Base-by-base conservation (phyloP, 2,329 filamentous ascomycete genomes). In the Arthrinium phaeospermum region DNA sequence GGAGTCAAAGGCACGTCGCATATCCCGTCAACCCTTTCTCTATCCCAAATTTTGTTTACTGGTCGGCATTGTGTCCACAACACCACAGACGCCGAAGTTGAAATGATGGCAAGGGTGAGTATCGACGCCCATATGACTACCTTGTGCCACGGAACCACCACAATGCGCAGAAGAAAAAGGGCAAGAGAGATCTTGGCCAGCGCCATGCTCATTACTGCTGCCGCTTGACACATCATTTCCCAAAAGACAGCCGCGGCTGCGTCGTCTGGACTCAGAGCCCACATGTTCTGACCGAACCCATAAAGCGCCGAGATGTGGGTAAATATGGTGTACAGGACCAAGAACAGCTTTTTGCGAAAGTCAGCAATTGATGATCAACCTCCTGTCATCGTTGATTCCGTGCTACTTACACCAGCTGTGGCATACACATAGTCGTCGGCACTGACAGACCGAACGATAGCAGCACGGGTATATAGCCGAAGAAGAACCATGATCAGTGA, bases 151-250 rank as follows among this genome's bases (percentile, higher is more conserved):
- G 67, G 1, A 19, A 44, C 51, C 45, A 44, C 67, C 13, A 71
- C 71, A n/a, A 75, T 53, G 14, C 72, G 72, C 24, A 75, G 47
- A 4, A 73, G 47, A 61, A 75, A 75, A 1, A 75, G 57, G 0
- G 72, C 73, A 14, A 75, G 67, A 19, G 73, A 73, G n/a, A 67
- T 71, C 53, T 75, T 75, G 3, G 72, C 72, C 14, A 72, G 67
- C 10, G 68, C 64, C 70, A 72, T 73, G 37, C 41, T 46, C 46
- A 27, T 19, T 27, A n/a, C n/a, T 14, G 64, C 45, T 4, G 45
- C 37, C 3, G 37, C 37, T 10, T 45, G 37, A 5, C 24, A 45
- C 37, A 75, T 68, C 8, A 71, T 68, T 57, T 72, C 67, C 47
- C 61, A 69, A 6, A 73, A 57, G 24, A 73, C 61, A 27, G 72